Conservation (phyloP, 1,284 basidiomycete species). For the Fomitopsis betulina region DNA sequence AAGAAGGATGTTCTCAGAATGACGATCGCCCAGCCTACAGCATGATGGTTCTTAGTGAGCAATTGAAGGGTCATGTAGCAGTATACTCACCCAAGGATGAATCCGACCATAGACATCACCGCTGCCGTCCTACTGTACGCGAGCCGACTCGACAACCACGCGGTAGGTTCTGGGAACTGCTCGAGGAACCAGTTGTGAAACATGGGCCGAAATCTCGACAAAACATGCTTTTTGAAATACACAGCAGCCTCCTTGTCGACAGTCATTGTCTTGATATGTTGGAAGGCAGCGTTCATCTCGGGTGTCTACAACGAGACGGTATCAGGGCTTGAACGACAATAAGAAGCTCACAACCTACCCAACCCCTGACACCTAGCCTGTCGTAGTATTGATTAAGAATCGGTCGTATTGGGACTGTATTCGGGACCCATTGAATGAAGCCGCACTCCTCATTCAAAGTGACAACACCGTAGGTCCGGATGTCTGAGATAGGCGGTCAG, state of each 20-base stretch:
- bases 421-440: constrained; percentile 97
- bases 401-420: constrained; percentile 84
- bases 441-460: constrained; percentile 98
- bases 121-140: constrained; percentile 89
- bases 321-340: background rate
- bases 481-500: constrained; percentile 48
- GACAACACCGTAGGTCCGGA: constrained; percentile 95
- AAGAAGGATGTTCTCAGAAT: constrained; percentile 95
- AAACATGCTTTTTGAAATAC: constrained; percentile 58
- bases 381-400: constrained; percentile 78
- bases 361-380: constrained; percentile 52
- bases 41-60: too few relatives aligned
- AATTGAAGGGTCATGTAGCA: too few relatives aligned
- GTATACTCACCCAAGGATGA: constrained; percentile 80
- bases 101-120: constrained; percentile 99
- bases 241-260: constrained; percentile 49
- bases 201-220: constrained; percentile 76
- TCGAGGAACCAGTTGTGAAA: constrained; percentile 98
- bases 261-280: constrained; percentile 46
- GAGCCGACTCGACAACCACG: constrained; percentile 88
- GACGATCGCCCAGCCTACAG: constrained; percentile 89
- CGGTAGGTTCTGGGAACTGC: constrained; percentile 94
- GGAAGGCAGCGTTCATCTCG: constrained; percentile 54
- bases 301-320: constrained; percentile 25
- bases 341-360: constrained; percentile 42